Percentiles rank a stretch among this genome's conserved stretches.
These are phyloP conservation scores for Colletotrichum neosansevieriae DNA, from an alignment of 2,329 filamentous ascomycete genomes.

Conservation along the genomic window DNA sequence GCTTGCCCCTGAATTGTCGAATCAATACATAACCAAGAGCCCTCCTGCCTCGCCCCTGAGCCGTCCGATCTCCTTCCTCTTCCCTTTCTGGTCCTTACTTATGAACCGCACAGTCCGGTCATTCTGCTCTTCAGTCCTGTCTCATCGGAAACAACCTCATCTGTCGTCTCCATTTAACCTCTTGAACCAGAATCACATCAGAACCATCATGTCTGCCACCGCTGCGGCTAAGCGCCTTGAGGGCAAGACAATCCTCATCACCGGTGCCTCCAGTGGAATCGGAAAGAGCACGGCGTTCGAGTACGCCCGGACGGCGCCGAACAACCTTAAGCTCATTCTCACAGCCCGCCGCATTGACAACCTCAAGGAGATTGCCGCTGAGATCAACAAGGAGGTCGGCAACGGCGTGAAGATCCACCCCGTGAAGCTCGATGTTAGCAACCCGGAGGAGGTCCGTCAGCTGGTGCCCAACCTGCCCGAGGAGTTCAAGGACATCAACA, in stretches of 20 bases:
- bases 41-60: background rate
- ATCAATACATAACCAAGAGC: conserved; percentile 16
- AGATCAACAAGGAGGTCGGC: conserved; percentile 83
- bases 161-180: conserved; percentile 7
- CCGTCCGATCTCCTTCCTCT: background rate
- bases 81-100: background rate
- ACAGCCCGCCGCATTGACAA: conserved; percentile 88
- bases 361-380: conserved; percentile 78
- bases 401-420: conserved; percentile 84
- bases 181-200: background rate
- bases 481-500: conserved; percentile 86
- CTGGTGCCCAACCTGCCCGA: conserved; percentile 82
- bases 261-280: conserved; percentile 94
- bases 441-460: conserved; percentile 76
- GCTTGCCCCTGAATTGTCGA: conserved; percentile 1
- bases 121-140: conserved; percentile 16
- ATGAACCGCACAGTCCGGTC: conserved; percentile 21
- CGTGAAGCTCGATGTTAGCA: conserved; percentile 88
- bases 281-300: conserved; percentile 87
- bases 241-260: conserved; percentile 93
- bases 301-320: conserved; percentile 87
- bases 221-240: conserved; percentile 85
- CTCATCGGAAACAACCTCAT: conserved; percentile 7
- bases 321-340: conserved; percentile 84
- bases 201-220: conserved; percentile 64